These are phyloP conservation scores for Chalaropsis ovoidea DNA, from an alignment of 2,329 filamentous ascomycete species.

Conservation along the genomic window DNA sequence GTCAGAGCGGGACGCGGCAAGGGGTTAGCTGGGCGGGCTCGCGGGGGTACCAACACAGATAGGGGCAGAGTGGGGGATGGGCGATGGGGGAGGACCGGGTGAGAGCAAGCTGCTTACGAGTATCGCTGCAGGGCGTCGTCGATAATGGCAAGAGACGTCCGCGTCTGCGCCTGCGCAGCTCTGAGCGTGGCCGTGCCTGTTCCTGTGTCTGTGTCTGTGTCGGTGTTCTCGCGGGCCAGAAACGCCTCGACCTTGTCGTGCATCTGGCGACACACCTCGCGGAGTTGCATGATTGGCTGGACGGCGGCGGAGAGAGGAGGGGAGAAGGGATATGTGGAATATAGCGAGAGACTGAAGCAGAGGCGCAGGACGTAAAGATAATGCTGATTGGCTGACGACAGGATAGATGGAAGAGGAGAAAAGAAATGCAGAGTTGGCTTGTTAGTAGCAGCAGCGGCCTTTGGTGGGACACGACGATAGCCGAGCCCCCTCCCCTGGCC, in stretches of 20 bases:
- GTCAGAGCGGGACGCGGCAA: slow-evolving; percentile 1
- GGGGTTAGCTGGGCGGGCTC: neutral
- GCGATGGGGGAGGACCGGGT: slow-evolving; percentile 5
- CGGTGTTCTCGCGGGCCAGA: slow-evolving; percentile 48
- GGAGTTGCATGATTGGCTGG: slow-evolving; percentile 28
- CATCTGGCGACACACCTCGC: slow-evolving; percentile 43
- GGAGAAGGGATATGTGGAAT: neutral
- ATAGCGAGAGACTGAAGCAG: neutral
- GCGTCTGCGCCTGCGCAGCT: slow-evolving; percentile 63
- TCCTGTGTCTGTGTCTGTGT: too few relatives aligned
- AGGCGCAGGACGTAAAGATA: neutral
- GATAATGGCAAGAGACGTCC: slow-evolving; percentile 61
- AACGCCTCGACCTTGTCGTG: slow-evolving; percentile 55
- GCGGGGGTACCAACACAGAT: neutral
- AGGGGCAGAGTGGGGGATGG: neutral
- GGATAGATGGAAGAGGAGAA: neutral
- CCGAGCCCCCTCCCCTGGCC: neutral
- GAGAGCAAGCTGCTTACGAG: slow-evolving; percentile 42
- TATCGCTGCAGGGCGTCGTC: slow-evolving; percentile 66
- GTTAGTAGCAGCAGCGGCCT: neutral
- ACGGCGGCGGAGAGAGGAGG: neutral
- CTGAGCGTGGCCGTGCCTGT: slow-evolving; percentile 39
- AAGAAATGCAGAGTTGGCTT: neutral
- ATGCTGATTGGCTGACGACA: neutral
- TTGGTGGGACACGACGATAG: slow-evolving; percentile 7